Base-by-base conservation (phyloP, 805 yeast species). In the Pichia nanzhaoensis region DNA sequence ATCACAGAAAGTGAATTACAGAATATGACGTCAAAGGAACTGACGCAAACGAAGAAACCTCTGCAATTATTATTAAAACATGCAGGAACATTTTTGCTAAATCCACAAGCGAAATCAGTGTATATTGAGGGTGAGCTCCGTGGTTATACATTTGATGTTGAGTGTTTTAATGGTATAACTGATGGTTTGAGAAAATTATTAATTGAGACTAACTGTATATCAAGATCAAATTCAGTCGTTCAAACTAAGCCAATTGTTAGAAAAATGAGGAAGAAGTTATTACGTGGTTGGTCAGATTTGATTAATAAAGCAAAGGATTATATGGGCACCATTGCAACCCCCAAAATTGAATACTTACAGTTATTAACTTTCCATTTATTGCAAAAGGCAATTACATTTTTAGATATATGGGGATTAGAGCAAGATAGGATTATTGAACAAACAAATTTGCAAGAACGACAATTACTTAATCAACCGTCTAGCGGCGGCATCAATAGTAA, bases 281-380 rank as follows among this genome's bases (percentile, higher is more conserved):
- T 85, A 28, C 82, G 90, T 2, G 90, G 83, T 57, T 85, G 95
- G 95, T 84, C 84, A 51, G 80, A 78, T 42, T 66, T 85, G 34
- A 81, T 84, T 80, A 72, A 78, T 33, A 83, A 82, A 55, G 90
- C 91, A 1, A 84, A 82, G 51, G 84, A 82, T 34, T 83, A 77
- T 55, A 78, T 81, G 56, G 79, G 82, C 37, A 80, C 89, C 0
- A 68, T 78, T 22, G 76, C 73, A 42, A 65, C 67, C 21, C 68
- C 70, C 31, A 80, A 82, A 53, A 71, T 85, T 47, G 82, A 78
- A 52, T 75, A 77, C 5, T 64, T 85, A 49, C 80, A 81, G 34
- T 57, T 78, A 36, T 67, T 84, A 71, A 75, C 82, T 1, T 79
- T 76, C 53, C 85, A 82, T 57, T 86, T 85, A 3, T 58, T 82